Conservation (phyloP, 768 basidiomycete species). For the Lactarius akahatsu region DNA sequence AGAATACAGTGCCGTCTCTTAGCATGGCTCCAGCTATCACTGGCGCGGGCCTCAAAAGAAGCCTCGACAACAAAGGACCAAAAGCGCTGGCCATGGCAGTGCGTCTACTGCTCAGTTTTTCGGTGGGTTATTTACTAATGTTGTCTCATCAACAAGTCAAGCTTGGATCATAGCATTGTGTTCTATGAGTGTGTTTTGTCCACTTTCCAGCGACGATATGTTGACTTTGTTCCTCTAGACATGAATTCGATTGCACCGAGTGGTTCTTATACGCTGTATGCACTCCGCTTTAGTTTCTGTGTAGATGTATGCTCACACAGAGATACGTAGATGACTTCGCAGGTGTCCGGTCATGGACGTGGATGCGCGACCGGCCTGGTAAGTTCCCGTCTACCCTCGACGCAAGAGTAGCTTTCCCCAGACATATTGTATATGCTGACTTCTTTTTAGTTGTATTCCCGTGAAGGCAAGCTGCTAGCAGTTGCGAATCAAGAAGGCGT, state of each 20-base stretch:
- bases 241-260: conserved; percentile 72
- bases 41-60: conserved; percentile 53
- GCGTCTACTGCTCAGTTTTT: conserved; percentile 10
- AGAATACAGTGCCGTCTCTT: conserved; percentile 20
- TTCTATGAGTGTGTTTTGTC: conserved; percentile 60
- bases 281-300: neutral
- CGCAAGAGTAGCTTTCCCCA: neutral
- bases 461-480: conserved; percentile 19
- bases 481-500: conserved; percentile 23
- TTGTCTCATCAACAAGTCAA: conserved; percentile 45
- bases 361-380: conserved; percentile 19
- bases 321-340: conserved; percentile 1
- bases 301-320: neutral
- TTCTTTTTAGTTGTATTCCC: conserved; percentile 13
- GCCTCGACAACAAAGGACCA: conserved; percentile 41
- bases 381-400: neutral
- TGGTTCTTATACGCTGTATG: conserved; percentile 78
- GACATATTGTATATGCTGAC: neutral
- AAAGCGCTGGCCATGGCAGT: conserved; percentile 59
- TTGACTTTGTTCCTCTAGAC: conserved; percentile 41
- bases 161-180: conserved; percentile 75
- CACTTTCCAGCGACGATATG: neutral
- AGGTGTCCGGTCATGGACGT: conserved; percentile 9
- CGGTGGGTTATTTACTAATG: conserved; percentile 1
- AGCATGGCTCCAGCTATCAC: conserved; percentile 59